These are phyloP conservation scores for Pulveroboletus ravenelii DNA, from an alignment of 768 basidiomycete species.

Conservation along the genomic window DNA sequence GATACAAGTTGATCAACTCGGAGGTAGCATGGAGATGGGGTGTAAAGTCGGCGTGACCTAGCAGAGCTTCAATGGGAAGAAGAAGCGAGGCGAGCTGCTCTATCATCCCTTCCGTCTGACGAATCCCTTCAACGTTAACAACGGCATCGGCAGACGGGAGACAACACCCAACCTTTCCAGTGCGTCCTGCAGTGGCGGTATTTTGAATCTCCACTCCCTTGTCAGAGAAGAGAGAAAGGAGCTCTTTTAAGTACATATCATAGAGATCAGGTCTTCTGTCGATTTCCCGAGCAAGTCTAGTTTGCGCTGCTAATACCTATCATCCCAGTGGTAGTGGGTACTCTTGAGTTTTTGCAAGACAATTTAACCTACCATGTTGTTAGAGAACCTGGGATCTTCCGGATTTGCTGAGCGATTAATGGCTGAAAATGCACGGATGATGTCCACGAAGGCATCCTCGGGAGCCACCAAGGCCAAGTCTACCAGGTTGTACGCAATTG, in stretches of 20 bases:
- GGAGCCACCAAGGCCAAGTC: constrained; percentile 82
- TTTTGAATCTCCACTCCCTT: constrained; percentile 91
- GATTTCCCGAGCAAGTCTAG: constrained; percentile 79
- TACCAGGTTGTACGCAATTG: constrained; percentile 87
- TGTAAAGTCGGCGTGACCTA: constrained; percentile 65
- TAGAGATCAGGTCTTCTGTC: constrained; percentile 71
- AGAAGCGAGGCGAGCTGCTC: constrained; percentile 84
- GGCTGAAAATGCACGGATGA: constrained; percentile 76
- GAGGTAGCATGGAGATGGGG: constrained; percentile 51
- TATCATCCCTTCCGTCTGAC: constrained; percentile 75
- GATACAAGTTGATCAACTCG: constrained; percentile 71
- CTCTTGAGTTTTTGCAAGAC: not conserved
- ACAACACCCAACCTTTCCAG: constrained; percentile 50
- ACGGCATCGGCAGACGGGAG: constrained; percentile 2
- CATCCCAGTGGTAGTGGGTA: not conserved
- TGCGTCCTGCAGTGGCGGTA: constrained; percentile 58
- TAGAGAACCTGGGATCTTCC: constrained; percentile 83
- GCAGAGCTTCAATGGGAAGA: constrained; percentile 85
- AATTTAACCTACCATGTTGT: constrained; percentile 67
- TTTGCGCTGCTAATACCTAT: constrained; percentile 87
- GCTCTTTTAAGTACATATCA: constrained; percentile 75
- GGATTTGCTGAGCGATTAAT: constrained; percentile 85
- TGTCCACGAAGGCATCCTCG: constrained; percentile 72
- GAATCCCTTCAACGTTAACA: constrained; percentile 2
- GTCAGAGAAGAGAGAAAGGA: constrained; percentile 82